Evolutionary conservation across 1,139 yeast species (phyloP).

Genomic region (Chernovozyma aurita): DNA sequence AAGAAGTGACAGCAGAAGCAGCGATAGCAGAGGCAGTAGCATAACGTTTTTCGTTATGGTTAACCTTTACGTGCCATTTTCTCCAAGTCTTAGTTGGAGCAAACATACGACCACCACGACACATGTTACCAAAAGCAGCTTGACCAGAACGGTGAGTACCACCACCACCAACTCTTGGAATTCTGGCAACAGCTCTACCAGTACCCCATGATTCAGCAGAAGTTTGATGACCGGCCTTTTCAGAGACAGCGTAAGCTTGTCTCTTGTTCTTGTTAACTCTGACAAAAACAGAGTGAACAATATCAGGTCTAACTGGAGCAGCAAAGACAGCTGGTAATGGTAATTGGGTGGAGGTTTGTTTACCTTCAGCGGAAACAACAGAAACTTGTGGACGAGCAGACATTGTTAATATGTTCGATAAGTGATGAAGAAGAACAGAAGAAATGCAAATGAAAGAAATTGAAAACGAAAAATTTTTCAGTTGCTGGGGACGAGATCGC

Average conservation of each 20-base stretch:
- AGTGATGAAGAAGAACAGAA: conserved; percentile 16
- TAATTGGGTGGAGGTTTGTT: conserved; percentile 76
- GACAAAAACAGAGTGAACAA: conserved; percentile 98
- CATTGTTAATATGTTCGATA: conserved; percentile 46
- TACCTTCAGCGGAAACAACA: conserved; percentile 86
- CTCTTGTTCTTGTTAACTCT: conserved; percentile 99
- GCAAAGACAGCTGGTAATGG: conserved; percentile 98
- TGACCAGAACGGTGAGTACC: conserved; percentile 99
- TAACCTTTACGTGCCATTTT: conserved; percentile 99
- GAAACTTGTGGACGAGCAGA: conserved; percentile 95
- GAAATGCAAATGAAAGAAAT: no score
- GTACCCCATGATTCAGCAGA: conserved; percentile 99
- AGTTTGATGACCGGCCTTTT: conserved; percentile 99
- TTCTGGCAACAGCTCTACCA: conserved; percentile 99
- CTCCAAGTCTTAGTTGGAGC: conserved; percentile 99
- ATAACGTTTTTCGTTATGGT: conserved; percentile 99
- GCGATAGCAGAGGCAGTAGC: conserved; percentile 99
- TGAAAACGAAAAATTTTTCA: background rate
- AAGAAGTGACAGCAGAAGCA: conserved; percentile 97
- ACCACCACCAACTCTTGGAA: conserved; percentile 99
- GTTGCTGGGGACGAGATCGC: no score
- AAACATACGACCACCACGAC: conserved; percentile 99
- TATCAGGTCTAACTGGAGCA: conserved; percentile 99
- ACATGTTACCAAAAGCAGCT: conserved; percentile 99
- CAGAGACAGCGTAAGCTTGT: conserved; percentile 99